Conservation (phyloP, 768 basidiomycete species). For the Tubosaeta sp. region DNA sequence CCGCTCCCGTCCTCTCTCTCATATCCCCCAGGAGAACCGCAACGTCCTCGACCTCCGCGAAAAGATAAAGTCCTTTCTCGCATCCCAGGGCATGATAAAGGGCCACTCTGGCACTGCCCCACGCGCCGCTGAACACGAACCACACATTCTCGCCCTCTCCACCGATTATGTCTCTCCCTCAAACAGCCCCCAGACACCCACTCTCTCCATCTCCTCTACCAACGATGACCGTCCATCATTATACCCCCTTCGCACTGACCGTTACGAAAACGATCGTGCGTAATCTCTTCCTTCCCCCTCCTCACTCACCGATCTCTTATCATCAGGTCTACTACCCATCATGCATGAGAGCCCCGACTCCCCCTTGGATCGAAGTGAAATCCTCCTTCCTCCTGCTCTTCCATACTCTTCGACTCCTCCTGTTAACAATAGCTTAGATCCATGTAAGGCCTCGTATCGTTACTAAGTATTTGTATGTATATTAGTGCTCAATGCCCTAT, state of each 20-base stretch:
- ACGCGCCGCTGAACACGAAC: conserved; percentile 52
- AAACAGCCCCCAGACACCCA: conserved; percentile 44
- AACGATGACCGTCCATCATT: conserved; percentile 35
- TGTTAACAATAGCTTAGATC: conserved; percentile 53
- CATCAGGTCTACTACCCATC: conserved; percentile 26
- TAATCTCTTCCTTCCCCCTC: neutral
- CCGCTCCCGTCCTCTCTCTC: neutral
- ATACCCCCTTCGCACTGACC: conserved; percentile 29
- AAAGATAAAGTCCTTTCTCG: conserved; percentile 75
- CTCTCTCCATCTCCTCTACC: conserved; percentile 41
- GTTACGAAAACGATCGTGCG: conserved; percentile 31
- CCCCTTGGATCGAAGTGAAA: conserved; percentile 28
- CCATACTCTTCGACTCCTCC: conserved; percentile 31
- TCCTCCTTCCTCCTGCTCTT: conserved; percentile 30
- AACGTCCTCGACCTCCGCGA: conserved; percentile 67
- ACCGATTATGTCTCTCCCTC: conserved; percentile 39
- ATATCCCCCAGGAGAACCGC: conserved; percentile 53
- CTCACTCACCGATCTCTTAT: neutral
- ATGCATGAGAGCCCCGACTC: conserved; percentile 34
- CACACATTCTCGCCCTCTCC: conserved; percentile 48
- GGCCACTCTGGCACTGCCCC: conserved; percentile 74
- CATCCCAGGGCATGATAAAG: conserved; percentile 85
- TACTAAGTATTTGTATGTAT: conserved; percentile 68
- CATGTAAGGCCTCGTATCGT: conserved; percentile 73
- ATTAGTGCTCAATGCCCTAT: conserved; percentile 59